Percentiles rank a stretch among this genome's conserved stretches.
These are phyloP conservation scores for Globisporangium spiculum DNA, from an alignment of 352 stramenopile species.

Conservation along the genomic window DNA sequence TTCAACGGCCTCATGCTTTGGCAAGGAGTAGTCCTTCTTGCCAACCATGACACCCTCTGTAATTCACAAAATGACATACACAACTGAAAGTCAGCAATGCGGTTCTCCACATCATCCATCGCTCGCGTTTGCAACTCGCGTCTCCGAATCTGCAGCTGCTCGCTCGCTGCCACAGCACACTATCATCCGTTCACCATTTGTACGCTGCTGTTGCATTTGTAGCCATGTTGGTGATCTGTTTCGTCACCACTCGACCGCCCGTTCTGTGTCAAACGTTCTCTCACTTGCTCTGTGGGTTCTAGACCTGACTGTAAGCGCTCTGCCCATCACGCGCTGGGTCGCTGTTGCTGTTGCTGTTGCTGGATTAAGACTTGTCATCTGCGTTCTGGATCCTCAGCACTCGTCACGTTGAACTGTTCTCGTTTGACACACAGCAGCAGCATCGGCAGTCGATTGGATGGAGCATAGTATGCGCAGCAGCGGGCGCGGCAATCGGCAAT, in stretches of 20 bases:
- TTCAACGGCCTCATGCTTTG: slow-evolving; percentile 96
- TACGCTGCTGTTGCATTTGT: background rate
- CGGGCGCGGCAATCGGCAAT: background rate
- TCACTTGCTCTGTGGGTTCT: background rate
- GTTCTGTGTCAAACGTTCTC: background rate
- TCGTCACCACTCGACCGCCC: background rate
- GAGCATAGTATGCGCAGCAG: background rate
- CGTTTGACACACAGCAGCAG: background rate
- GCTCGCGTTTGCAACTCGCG: background rate
- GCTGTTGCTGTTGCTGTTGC: background rate
- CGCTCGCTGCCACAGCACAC: background rate
- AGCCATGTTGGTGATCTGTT: background rate
- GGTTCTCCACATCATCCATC: background rate
- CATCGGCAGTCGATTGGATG: background rate
- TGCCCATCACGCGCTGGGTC: background rate
- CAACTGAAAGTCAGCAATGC: background rate
- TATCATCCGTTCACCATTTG: background rate
- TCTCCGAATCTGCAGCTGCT: background rate
- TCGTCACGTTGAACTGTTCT: background rate
- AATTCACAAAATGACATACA: background rate
- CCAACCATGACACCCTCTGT: slow-evolving; percentile 88
- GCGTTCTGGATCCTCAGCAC: background rate
- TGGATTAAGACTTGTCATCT: background rate
- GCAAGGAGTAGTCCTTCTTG: slow-evolving; percentile 87
- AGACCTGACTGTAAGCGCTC: background rate